Conservation (phyloP, 139 green algal genomes). For the Chlorella ohadii region DNA sequence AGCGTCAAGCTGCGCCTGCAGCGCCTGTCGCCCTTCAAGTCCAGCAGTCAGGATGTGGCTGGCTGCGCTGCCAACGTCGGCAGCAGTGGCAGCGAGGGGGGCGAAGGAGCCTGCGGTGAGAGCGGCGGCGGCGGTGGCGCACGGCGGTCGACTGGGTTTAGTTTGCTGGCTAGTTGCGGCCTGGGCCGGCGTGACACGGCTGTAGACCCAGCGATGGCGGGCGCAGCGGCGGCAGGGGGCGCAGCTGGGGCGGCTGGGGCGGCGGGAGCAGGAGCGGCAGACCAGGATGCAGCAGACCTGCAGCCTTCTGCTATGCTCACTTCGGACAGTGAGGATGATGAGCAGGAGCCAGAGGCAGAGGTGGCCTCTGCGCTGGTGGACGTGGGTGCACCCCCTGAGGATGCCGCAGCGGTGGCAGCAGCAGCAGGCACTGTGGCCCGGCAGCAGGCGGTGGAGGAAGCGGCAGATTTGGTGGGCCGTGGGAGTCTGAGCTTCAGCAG, state of each 20-base stretch:
- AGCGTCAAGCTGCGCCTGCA: conserved; percentile 4
- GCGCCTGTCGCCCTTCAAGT: not conserved
- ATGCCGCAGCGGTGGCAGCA: not conserved
- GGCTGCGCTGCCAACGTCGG: not conserved
- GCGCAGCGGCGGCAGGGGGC: not conserved
- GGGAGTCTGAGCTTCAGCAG: not conserved
- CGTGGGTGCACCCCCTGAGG: not conserved
- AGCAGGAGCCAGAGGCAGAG: not conserved
- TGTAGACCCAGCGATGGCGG: not conserved
- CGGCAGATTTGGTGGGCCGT: not conserved
- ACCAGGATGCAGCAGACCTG: not conserved
- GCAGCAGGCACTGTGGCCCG: not conserved
- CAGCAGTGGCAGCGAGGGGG: not conserved
- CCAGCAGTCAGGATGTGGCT: not conserved
- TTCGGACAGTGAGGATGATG: not conserved
- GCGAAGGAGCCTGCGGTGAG: not conserved
- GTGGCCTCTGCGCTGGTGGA: not conserved
- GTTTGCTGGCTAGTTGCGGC: no score
- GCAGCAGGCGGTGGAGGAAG: not conserved
- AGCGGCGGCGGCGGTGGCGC: no score
- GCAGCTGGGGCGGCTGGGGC: not conserved
- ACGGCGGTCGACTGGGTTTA: no score
- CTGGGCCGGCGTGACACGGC: no score
- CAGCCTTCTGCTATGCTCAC: not conserved
- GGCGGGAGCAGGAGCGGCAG: not conserved